Conservation (phyloP, 768 basidiomycete genomes). For the Leccinum uliginosum region DNA sequence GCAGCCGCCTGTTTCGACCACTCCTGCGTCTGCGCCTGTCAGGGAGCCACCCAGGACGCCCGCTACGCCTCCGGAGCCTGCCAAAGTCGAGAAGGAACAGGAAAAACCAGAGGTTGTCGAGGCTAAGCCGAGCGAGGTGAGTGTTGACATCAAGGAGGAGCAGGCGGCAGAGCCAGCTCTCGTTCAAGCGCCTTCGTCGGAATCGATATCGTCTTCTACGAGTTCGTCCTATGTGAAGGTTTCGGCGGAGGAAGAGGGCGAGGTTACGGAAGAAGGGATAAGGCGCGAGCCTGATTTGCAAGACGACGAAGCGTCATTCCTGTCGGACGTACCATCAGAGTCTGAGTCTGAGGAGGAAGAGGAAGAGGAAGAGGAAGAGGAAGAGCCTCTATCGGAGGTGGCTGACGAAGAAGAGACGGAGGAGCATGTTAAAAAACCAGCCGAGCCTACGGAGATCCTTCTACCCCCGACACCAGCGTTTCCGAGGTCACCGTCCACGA, state of each 20-base stretch:
- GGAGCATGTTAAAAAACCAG: constrained; percentile 10
- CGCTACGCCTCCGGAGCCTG: background rate
- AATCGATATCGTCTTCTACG: constrained; percentile 38
- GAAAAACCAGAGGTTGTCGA: background rate
- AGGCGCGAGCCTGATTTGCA: constrained; percentile 30
- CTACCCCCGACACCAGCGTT: constrained; percentile 31
- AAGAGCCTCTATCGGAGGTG: constrained; percentile 17
- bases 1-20: constrained; percentile 9
- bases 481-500: constrained; percentile 53
- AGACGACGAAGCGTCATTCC: constrained; percentile 30
- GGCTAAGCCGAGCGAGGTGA: background rate
- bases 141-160: constrained; percentile 7
- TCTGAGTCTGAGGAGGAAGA: constrained; percentile 28
- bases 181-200: constrained; percentile 17
- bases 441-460: constrained; percentile 23
- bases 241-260: constrained; percentile 25
- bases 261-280: constrained; percentile 9
- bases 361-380: constrained; percentile 23
- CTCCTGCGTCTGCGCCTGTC: constrained; percentile 9
- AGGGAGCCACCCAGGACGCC: constrained; percentile 9
- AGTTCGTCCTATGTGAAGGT: constrained; percentile 50
- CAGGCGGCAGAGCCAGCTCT: constrained; percentile 1
- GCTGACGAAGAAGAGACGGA: constrained; percentile 19
- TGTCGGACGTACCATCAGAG: constrained; percentile 29
- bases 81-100: background rate